Conservation (phyloP, 2,329 filamentous ascomycete species). For the Pseudonectria buxi region DNA sequence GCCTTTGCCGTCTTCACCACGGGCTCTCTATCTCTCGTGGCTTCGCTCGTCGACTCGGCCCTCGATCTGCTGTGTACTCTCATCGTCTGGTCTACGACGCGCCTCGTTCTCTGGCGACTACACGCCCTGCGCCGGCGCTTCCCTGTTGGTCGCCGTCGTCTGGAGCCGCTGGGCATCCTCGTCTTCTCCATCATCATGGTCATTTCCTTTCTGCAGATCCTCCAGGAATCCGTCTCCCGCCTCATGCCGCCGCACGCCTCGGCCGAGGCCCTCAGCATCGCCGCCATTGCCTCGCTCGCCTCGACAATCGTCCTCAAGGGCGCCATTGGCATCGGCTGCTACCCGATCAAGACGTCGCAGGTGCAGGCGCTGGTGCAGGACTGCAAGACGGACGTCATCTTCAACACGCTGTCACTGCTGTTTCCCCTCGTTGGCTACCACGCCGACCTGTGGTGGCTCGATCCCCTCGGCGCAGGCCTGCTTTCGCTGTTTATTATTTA, state of each 20-base stretch:
- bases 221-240: slow-evolving; percentile 58
- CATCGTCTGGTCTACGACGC: slow-evolving; percentile 72
- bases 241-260: slow-evolving; percentile 52
- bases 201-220: slow-evolving; percentile 71
- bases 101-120: slow-evolving; percentile 56
- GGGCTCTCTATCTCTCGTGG: slow-evolving; percentile 68
- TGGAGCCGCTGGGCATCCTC: slow-evolving; percentile 70
- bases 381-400: slow-evolving; percentile 65
- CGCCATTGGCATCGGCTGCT: slow-evolving; percentile 76
- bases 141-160: slow-evolving; percentile 60
- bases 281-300: slow-evolving; percentile 46
- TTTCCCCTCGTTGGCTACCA: slow-evolving; percentile 65
- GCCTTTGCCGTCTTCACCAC: slow-evolving; percentile 71
- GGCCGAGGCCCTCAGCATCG: slow-evolving; percentile 23
- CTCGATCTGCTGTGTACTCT: slow-evolving; percentile 71
- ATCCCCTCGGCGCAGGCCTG: slow-evolving; percentile 53
- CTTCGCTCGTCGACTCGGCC: slow-evolving; percentile 68
- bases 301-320: slow-evolving; percentile 73
- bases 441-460: slow-evolving; percentile 59
- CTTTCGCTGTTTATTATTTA: slow-evolving; percentile 62
- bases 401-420: slow-evolving; percentile 82
- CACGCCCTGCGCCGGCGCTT: slow-evolving; percentile 53
- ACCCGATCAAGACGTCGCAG: slow-evolving; percentile 71
- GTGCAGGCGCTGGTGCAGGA: slow-evolving; percentile 59
- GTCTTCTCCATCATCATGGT: slow-evolving; percentile 81